phyloP scores from a whole-genome alignment of 148 eudicot genomes.

The Cornus kousa region DNA sequence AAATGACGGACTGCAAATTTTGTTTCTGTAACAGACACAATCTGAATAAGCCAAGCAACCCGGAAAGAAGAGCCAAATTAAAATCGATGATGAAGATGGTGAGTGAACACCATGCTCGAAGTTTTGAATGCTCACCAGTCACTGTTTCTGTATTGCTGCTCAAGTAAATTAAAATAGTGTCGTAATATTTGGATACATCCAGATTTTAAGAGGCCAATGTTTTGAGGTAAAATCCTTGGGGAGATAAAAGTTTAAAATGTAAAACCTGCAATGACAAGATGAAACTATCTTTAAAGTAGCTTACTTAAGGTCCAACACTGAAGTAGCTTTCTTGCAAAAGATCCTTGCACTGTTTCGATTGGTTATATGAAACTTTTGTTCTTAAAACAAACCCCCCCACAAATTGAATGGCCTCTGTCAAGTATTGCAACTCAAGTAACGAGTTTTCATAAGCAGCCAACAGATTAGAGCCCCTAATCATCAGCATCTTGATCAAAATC shows the following conservation, averaged over 20 bases:
- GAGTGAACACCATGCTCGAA: too few species aligned
- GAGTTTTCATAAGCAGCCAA: background rate
- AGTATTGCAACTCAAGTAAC: background rate
- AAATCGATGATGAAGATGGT: too few species aligned
- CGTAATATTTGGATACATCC: background rate
- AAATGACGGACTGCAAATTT: too few species aligned
- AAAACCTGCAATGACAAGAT: background rate
- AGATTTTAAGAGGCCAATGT: background rate
- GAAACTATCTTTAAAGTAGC: background rate
- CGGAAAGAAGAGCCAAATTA: too few species aligned
- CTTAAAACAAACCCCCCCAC: background rate
- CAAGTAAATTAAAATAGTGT: too few species aligned
- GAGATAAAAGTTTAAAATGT: background rate
- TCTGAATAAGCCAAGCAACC: too few species aligned
- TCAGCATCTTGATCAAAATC: conserved; percentile 68
- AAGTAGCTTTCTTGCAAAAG: background rate
- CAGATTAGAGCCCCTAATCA: conserved; percentile 10
- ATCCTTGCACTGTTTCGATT: background rate
- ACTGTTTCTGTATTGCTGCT: too few species aligned
- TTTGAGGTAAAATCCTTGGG: background rate
- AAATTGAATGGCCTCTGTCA: background rate
- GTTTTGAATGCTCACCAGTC: too few species aligned
- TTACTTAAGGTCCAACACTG: background rate
- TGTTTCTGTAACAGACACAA: too few species aligned
- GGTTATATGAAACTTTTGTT: background rate